Percentiles rank a stretch among this genome's conserved stretches.
Conservation (phyloP, 768 basidiomycete genomes). For the Lepiota venenata region DNA sequence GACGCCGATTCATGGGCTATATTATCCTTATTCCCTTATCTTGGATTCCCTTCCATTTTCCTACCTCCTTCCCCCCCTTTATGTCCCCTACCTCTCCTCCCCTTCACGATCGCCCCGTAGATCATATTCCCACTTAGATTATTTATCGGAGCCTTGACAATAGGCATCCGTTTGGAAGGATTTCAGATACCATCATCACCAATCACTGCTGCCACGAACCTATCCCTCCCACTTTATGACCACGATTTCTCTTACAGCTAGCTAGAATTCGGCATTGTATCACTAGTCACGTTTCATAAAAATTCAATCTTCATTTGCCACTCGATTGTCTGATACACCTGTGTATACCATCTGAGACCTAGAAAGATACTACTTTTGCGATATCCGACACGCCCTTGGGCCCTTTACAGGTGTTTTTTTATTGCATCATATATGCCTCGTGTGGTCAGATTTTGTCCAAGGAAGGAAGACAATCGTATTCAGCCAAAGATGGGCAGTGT, state of each 20-base stretch:
- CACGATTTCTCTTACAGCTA: neutral
- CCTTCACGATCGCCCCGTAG: neutral
- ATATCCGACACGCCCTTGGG: too few species aligned
- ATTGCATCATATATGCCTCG: too few species aligned
- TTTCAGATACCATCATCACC: neutral
- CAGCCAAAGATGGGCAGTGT: too few species aligned
- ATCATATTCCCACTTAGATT: neutral
- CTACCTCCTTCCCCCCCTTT: neutral
- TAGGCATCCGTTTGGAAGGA: slow-evolving; percentile 5
- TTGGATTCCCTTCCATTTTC: neutral
- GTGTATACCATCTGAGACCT: too few species aligned
- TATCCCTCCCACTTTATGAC: neutral
- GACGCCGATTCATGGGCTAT: neutral
- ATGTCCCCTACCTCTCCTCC: neutral
- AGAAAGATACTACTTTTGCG: too few species aligned
- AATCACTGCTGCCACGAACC: neutral
- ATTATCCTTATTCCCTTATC: slow-evolving; percentile 9
- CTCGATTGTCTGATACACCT: neutral
- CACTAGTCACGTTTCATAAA: slow-evolving; percentile 2
- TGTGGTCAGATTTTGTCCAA: too few species aligned
- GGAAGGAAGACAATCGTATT: too few species aligned
- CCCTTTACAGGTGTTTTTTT: neutral
- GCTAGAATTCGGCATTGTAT: slow-evolving; percentile 9
- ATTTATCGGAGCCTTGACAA: slow-evolving; percentile 1
- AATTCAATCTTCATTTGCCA: neutral